Evolutionary conservation across 2,329 filamentous ascomycete species (phyloP).

Genomic region (Epichloe scottii): DNA sequence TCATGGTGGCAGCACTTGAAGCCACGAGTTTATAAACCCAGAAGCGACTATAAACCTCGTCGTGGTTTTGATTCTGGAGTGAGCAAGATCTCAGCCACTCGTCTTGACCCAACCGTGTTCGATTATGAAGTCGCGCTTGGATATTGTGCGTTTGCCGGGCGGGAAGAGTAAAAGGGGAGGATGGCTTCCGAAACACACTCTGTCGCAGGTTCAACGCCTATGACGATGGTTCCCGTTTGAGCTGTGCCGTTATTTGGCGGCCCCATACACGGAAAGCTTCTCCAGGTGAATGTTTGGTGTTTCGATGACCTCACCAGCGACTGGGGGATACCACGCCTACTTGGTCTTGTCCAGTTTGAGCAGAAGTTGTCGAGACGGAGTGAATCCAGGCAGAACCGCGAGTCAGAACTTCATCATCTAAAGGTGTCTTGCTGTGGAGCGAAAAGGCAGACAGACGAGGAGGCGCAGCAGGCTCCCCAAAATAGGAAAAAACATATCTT

Average conservation of each 20-base stretch:
- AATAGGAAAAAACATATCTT: neutral
- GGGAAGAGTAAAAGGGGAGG: neutral
- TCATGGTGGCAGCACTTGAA: constrained; percentile 1
- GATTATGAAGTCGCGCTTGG: neutral
- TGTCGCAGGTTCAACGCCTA: neutral
- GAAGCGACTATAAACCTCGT: neutral
- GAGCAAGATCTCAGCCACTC: neutral
- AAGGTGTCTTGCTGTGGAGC: neutral
- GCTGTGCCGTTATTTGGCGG: neutral
- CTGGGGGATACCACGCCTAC: neutral
- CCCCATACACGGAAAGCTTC: neutral
- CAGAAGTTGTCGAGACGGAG: too few relatives aligned
- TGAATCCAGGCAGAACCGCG: neutral
- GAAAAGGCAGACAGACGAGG: neutral
- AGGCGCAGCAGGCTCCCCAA: neutral
- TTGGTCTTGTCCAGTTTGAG: neutral
- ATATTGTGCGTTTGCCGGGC: neutral
- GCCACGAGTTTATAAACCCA: neutral
- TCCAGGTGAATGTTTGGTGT: neutral
- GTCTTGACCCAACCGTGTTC: neutral
- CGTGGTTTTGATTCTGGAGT: neutral
- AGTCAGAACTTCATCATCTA: neutral
- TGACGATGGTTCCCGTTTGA: neutral
- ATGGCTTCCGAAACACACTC: neutral
- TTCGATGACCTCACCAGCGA: neutral